phyloP scores from a whole-genome alignment of 176 grass and related monocot species.

The Oryza australiensis region DNA sequence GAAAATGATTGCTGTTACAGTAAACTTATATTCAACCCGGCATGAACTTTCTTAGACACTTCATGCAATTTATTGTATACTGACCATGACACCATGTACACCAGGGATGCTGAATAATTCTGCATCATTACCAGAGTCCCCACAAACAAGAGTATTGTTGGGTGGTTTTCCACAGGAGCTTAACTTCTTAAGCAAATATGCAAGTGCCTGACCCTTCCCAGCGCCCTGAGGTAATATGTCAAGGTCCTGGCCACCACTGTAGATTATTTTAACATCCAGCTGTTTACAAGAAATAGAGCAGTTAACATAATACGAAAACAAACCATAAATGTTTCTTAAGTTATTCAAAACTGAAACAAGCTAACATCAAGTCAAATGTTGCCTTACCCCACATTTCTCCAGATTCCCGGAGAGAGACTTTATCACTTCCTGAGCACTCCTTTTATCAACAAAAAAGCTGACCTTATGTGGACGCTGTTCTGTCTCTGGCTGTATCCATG shows the following conservation, averaged over 20 bases:
- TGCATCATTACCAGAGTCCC: slow-evolving; percentile 87
- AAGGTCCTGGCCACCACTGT: slow-evolving; percentile 85
- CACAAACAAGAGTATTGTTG: slow-evolving; percentile 81
- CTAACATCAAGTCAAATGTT: background rate
- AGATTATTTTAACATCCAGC: slow-evolving; percentile 92
- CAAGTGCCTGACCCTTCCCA: slow-evolving; percentile 90
- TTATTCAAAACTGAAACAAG: background rate
- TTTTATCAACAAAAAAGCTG: slow-evolving; percentile 78
- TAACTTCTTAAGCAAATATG: slow-evolving; percentile 86
- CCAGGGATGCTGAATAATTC: slow-evolving; percentile 82
- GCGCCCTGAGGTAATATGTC: slow-evolving; percentile 81
- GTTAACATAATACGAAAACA: slow-evolving; percentile 2
- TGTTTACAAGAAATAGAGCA: slow-evolving; percentile 38
- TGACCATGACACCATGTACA: slow-evolving; percentile 88
- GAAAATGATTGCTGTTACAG: slow-evolving; percentile 19
- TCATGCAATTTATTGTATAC: slow-evolving; percentile 26
- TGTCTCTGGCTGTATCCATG: slow-evolving; percentile 58
- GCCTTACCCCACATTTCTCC: slow-evolving; percentile 55
- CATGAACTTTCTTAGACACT: slow-evolving; percentile 19
- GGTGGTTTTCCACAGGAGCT: slow-evolving; percentile 67
- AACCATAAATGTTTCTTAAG: background rate
- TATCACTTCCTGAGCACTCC: slow-evolving; percentile 60
- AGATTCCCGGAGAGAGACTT: slow-evolving; percentile 54
- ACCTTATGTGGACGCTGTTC: slow-evolving; percentile 78
- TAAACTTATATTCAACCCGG: slow-evolving; percentile 6